A percentile compares a stretch with the other conserved stretches of the same genome.
Evolutionary conservation across 768 basidiomycete species (phyloP).

Genomic region (Suillus variegatus): DNA sequence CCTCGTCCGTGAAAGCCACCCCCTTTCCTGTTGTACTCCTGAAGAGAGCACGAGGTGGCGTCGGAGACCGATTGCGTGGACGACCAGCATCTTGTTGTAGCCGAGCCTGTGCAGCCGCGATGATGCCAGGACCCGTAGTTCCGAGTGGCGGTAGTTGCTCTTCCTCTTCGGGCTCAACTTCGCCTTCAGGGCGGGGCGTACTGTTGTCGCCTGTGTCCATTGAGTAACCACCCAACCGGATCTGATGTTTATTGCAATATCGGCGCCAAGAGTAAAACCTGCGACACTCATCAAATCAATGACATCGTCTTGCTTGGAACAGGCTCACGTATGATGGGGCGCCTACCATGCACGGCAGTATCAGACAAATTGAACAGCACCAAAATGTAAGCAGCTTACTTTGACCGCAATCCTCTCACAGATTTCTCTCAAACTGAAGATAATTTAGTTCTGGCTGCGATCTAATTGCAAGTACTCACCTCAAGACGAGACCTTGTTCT

Average conservation of each 20-base stretch:
- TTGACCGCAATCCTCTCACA: slow-evolving; percentile 87
- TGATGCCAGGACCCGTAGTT: slow-evolving; percentile 43
- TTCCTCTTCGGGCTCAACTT: slow-evolving; percentile 42
- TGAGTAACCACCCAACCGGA: slow-evolving; percentile 80
- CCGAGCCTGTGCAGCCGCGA: slow-evolving; percentile 45
- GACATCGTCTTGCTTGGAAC: neutral
- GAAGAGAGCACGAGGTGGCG: slow-evolving; percentile 76
- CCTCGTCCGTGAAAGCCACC: slow-evolving; percentile 85
- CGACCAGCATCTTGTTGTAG: slow-evolving; percentile 37
- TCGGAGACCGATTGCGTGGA: slow-evolving; percentile 70
- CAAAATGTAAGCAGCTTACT: slow-evolving; percentile 37
- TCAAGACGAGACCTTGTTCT: slow-evolving; percentile 81
- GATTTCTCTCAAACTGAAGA: slow-evolving; percentile 64
- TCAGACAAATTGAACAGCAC: slow-evolving; percentile 11
- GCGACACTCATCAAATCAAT: slow-evolving; percentile 4
- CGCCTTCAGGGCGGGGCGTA: slow-evolving; percentile 45
- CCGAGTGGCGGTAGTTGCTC: slow-evolving; percentile 38
- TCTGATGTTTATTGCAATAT: slow-evolving; percentile 92
- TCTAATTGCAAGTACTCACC: slow-evolving; percentile 40
- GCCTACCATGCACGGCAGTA: slow-evolving; percentile 46
- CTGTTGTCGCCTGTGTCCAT: slow-evolving; percentile 65
- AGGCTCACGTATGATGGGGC: slow-evolving; percentile 81
- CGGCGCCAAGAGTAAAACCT: slow-evolving; percentile 92
- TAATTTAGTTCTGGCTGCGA: neutral
- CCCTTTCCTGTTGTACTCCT: slow-evolving; percentile 89